phyloP scores from a whole-genome alignment of 768 basidiomycete species.

The Lactifluus pinguis region DNA sequence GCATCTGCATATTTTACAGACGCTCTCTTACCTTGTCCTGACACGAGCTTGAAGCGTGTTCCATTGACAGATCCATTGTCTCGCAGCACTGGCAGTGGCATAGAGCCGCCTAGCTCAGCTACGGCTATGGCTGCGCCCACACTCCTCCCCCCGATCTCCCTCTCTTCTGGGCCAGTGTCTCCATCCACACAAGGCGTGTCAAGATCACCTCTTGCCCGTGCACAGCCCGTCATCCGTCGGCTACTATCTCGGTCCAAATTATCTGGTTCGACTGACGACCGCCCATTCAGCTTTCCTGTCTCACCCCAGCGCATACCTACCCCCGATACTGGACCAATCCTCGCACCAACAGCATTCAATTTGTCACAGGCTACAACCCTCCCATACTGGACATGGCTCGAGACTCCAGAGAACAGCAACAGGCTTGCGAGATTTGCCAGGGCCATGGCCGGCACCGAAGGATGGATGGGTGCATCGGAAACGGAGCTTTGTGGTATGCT shows the following conservation, averaged over 20 bases:
- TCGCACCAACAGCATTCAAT: constrained; percentile 52
- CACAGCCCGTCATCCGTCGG: constrained; percentile 14
- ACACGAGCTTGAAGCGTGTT: not conserved
- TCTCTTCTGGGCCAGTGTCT: not conserved
- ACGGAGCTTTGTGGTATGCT: constrained; percentile 23
- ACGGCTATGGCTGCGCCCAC: not conserved
- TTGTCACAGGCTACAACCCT: constrained; percentile 49
- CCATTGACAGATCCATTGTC: not conserved
- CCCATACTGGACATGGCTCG: constrained; percentile 66
- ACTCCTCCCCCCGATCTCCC: constrained; percentile 4
- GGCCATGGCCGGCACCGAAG: constrained; percentile 65
- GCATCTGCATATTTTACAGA: constrained; percentile 70
- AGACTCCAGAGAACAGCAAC: constrained; percentile 38
- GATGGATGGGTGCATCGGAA: constrained; percentile 52
- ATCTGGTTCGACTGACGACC: constrained; percentile 6
- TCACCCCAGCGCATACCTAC: not conserved
- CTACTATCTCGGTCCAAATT: constrained; percentile 17
- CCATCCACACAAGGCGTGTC: constrained; percentile 1
- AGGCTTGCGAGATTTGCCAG: constrained; percentile 62
- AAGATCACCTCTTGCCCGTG: constrained; percentile 12
- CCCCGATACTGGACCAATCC: constrained; percentile 26
- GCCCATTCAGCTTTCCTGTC: not conserved
- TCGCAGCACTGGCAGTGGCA: not conserved
- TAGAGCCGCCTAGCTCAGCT: constrained; percentile 9
- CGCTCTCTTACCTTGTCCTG: constrained; percentile 21